A percentile compares a stretch with the other conserved stretches of the same genome.
These are phyloP conservation scores for Cryptococcus sp. DNA, from an alignment of 1,284 basidiomycete species.

Conservation along the genomic window DNA sequence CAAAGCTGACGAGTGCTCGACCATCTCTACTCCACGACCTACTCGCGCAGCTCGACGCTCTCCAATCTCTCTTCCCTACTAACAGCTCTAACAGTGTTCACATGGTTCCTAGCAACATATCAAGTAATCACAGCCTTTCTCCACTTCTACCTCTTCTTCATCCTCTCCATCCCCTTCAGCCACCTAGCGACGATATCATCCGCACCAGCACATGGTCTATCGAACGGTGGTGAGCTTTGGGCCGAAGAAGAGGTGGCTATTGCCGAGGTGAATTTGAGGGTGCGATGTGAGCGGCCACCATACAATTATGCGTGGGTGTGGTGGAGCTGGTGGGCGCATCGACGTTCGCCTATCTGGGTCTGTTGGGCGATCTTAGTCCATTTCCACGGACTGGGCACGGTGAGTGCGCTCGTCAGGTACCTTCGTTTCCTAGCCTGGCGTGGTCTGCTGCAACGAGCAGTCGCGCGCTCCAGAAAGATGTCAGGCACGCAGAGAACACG, in stretches of 20 bases:
- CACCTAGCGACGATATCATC: conserved; percentile 12
- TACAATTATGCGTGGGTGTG: conserved; percentile 38
- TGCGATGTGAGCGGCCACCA: conserved; percentile 27
- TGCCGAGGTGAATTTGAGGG: conserved; percentile 36
- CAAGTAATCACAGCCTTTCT: conserved; percentile 24
- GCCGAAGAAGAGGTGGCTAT: conserved; percentile 11
- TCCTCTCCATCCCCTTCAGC: conserved; percentile 31
- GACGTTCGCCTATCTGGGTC: conserved; percentile 27
- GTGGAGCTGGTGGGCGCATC: conserved; percentile 45
- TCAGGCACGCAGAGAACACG: too few relatives aligned
- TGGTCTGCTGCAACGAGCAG: too few relatives aligned
- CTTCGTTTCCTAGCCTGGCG: too few relatives aligned
- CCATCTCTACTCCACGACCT: not conserved
- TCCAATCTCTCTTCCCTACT: conserved; percentile 19
- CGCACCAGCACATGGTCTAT: not conserved
- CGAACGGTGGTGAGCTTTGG: not conserved
- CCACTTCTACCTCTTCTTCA: conserved; percentile 38
- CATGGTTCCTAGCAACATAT: conserved; percentile 32
- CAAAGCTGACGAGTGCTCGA: not conserved
- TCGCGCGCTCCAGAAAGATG: too few relatives aligned
- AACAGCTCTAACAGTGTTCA: conserved; percentile 21
- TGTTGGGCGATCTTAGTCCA: conserved; percentile 16
- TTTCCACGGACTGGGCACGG: not conserved
- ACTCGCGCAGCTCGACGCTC: conserved; percentile 20
- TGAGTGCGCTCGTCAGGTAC: not conserved